Percentiles rank a stretch among this genome's conserved stretches.
Conservation (phyloP, 148 eudicot species). For the Heliosperma pusillum region DNA sequence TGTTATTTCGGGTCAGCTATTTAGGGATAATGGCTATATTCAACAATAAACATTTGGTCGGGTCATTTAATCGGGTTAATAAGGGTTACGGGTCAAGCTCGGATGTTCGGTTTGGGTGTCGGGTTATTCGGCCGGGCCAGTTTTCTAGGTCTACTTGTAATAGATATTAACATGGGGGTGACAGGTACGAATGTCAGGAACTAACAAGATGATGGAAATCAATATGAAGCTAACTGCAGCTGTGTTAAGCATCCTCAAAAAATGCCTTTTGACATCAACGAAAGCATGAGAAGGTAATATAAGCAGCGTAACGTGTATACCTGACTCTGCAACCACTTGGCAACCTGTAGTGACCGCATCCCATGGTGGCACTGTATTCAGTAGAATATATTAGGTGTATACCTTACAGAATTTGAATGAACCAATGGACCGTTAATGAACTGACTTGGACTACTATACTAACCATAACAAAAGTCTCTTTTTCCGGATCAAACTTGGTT, state of each 20-base stretch:
- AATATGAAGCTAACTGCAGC: no score
- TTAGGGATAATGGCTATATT: no score
- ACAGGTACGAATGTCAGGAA: neutral
- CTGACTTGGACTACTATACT: constrained; percentile 27
- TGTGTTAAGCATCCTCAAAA: neutral
- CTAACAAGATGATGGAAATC: neutral
- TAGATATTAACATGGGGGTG: neutral
- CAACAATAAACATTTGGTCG: no score
- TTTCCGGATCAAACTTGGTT: constrained; percentile 66
- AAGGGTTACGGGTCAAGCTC: no score
- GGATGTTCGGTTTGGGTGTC: no score
- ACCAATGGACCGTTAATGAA: neutral
- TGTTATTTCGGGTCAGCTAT: no score
- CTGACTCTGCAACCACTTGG: constrained; percentile 94
- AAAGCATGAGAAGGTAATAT: neutral
- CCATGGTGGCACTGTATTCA: constrained; percentile 89
- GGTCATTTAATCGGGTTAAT: no score
- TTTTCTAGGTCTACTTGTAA: no score
- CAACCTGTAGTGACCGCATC: constrained; percentile 83
- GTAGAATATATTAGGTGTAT: constrained; percentile 25
- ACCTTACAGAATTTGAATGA: neutral
- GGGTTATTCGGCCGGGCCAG: no score
- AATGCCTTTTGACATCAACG: neutral
- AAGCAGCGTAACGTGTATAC: constrained; percentile 26
- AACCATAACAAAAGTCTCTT: constrained; percentile 91